Evolutionary conservation across 1,284 basidiomycete species (phyloP).

Genomic region (Salmacisia buchloeana): DNA sequence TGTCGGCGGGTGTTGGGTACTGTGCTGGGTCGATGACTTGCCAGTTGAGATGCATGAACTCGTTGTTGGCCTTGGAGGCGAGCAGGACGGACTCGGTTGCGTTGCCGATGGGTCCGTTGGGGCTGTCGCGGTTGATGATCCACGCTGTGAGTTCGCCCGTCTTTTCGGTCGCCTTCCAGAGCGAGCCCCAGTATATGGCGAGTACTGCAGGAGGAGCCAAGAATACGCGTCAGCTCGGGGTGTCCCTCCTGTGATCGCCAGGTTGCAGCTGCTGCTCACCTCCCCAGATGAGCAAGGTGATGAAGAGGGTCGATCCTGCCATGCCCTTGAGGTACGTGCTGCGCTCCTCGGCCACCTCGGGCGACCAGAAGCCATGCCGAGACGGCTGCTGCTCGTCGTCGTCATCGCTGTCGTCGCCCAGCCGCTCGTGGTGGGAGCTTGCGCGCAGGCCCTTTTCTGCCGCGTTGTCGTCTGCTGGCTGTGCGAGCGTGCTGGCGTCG

Average conservation of each 20-base stretch:
- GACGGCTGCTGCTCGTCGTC: not conserved
- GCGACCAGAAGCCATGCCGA: constrained; percentile 26
- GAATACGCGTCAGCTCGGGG: no score
- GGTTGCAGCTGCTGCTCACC: constrained; percentile 9
- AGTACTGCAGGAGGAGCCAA: not conserved
- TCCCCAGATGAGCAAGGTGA: constrained; percentile 30
- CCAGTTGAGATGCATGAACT: constrained; percentile 38
- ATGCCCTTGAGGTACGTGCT: constrained; percentile 26
- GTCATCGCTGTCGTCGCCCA: no score
- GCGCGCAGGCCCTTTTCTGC: no score
- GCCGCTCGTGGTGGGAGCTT: no score
- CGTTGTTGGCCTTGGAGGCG: constrained; percentile 19
- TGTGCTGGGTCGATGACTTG: constrained; percentile 18
- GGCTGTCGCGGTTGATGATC: constrained; percentile 39
- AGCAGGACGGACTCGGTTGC: constrained; percentile 25
- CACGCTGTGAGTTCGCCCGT: constrained; percentile 29
- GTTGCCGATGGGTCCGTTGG: constrained; percentile 26
- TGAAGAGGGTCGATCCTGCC: constrained; percentile 16
- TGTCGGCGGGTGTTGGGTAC: constrained; percentile 20
- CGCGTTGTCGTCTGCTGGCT: no score
- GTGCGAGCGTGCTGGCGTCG: no score
- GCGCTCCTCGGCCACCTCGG: constrained; percentile 20
- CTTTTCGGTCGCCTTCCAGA: constrained; percentile 29
- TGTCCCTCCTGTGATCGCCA: no score
- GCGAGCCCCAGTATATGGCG: constrained; percentile 37